Evolutionary conservation across 345 rosid species (phyloP).

Genomic region (Leavenworthia alabamica): DNA sequence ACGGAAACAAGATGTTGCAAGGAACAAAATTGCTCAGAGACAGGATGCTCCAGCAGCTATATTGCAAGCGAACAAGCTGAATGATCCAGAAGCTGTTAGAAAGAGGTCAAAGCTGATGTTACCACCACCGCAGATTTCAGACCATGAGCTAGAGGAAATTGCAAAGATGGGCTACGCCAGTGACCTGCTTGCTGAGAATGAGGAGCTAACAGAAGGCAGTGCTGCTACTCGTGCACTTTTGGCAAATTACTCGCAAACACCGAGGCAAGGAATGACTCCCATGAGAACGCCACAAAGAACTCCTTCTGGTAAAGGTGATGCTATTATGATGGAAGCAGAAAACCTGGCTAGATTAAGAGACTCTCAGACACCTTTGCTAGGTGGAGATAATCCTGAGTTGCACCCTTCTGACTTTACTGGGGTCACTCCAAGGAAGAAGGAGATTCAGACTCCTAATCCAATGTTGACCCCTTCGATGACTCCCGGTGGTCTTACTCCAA

Average conservation of each 20-base stretch:
- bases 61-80: conserved; percentile 91
- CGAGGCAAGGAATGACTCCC: conserved; percentile 83
- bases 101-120: conserved; percentile 95
- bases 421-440: conserved; percentile 86
- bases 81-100: conserved; percentile 95
- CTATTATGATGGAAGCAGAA: conserved; percentile 99
- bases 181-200: conserved; percentile 73
- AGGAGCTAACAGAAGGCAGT: conserved; percentile 84
- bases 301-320: conserved; percentile 94
- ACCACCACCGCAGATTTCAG: conserved; percentile 96
- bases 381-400: conserved; percentile 97
- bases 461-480: conserved; percentile 89
- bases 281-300: conserved; percentile 92
- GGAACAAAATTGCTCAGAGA: conserved; percentile 82
- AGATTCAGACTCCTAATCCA: conserved; percentile 88
- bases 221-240: conserved; percentile 95
- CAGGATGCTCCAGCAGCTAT: conserved; percentile 95
- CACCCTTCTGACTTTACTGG: conserved; percentile 99
- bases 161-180: conserved; percentile 99
- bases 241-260: conserved; percentile 84
- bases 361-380: conserved; percentile 93
- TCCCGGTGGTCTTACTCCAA: conserved; percentile 84
- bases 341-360: conserved; percentile 92
- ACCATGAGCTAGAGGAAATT: conserved; percentile 89
- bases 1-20: conserved; percentile 80